Base-by-base conservation (phyloP, 2,329 filamentous ascomycete species). In the Exophiala oligosperma region DNA sequence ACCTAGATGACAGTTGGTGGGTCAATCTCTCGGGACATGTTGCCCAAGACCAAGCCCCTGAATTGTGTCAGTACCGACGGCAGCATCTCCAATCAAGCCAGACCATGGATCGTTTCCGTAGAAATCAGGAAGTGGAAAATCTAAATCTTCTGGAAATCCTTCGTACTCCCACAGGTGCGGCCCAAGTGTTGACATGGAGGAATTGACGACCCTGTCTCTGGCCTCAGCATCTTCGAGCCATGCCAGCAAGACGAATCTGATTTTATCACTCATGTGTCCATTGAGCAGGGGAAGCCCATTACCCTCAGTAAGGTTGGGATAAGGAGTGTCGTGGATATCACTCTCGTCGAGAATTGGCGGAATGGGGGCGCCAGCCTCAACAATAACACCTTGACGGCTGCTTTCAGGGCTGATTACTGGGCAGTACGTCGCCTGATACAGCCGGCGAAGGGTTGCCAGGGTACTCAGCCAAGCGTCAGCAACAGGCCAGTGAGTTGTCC, bases 201-300 rank as follows among this genome's bases (percentile, higher is more conserved):
- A 48, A 17, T 28, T 46, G 7, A 54, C 21, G 7, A 54, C 52
- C n/a, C 52, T 38, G 8, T 54, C 43, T 17, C 52, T 41, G 8
- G 38, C 52, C 32, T 47, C 52, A 17, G 26, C 47, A 32, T 54
- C 52, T 48, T 54, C 52, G 40, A 54, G 52, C n/a, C 38, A 54
- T 5, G 52, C 38, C 38, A 47, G 24, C 3, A 54, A 41, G 23
- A 48, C 24, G 28, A 54, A 54, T 26, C 52, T 23, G 38, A 54
- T 46, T 29, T 54, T 54, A 26, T 54, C 52, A 32, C 17, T 48
- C n/a, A 54, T 46, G 2, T 29, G 14, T 48, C 47, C 38, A 32
- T 54, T 54, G 38, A 54, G 17, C 26, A 28, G 26, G 26, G 26
- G 26, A 28, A 28, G 26, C 26, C 26, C 26, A 28, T 28, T 28